Percentiles rank a stretch among this genome's conserved stretches.
Evolutionary conservation across 2,329 filamentous ascomycete genomes (phyloP).

Genomic region (Nemania abortiva): DNA sequence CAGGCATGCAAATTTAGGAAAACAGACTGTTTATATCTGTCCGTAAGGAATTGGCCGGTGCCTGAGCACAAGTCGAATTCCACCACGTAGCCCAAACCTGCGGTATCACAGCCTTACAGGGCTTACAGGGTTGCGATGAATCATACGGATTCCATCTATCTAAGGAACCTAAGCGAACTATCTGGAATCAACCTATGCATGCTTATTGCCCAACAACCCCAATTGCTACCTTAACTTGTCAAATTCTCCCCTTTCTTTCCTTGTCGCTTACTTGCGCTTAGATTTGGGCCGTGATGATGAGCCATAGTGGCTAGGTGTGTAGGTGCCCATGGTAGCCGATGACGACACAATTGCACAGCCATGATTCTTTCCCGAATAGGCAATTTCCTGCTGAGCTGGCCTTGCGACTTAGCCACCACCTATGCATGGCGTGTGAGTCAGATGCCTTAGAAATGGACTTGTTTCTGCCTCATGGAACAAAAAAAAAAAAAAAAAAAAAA

Average conservation of each 20-base stretch:
- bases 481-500: neutral
- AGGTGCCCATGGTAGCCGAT: neutral
- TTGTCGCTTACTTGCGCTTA: neutral
- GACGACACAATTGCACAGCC: slow-evolving; percentile 23
- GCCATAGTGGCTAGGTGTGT: slow-evolving; percentile 5
- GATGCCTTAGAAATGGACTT: neutral
- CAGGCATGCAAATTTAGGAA: neutral
- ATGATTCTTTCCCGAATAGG: slow-evolving; percentile 31
- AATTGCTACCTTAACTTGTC: neutral
- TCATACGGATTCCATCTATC: neutral
- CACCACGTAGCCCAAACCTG: neutral
- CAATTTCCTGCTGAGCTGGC: slow-evolving; percentile 10
- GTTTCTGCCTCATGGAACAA: neutral
- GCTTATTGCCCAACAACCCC: neutral
- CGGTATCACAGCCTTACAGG: slow-evolving; percentile 1
- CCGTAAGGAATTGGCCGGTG: neutral
- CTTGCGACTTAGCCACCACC: neutral
- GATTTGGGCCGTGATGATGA: slow-evolving; percentile 13
- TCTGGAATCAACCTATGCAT: neutral
- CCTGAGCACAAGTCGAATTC: neutral
- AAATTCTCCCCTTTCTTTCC: neutral
- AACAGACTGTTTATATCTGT: neutral
- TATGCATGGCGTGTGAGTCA: slow-evolving; percentile 21
- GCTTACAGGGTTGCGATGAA: neutral
- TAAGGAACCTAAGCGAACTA: neutral